phyloP scores from a whole-genome alignment of 441 rosid genomes.

The Pelargonium myrrhifolium region DNA sequence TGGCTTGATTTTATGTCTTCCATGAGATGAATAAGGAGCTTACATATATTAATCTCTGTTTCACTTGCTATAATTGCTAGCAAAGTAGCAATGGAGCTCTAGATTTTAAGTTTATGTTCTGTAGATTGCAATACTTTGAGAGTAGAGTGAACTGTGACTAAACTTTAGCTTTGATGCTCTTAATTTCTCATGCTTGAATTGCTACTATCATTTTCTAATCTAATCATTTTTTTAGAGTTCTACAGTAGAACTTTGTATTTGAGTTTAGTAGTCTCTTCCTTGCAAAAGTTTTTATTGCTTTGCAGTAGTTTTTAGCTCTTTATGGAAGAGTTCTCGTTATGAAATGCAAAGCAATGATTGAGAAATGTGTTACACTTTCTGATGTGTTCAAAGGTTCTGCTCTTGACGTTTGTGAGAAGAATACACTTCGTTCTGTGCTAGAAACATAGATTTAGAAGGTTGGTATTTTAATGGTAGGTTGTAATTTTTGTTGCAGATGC shows the following conservation, averaged over 20 bases:
- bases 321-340: too few species aligned
- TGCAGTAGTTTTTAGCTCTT: too few species aligned
- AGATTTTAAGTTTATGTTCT: not conserved
- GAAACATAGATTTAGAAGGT: not conserved
- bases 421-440: too few species aligned
- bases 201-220: too few species aligned
- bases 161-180: not conserved
- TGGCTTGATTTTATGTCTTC: too few species aligned
- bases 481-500: conserved; percentile 49
- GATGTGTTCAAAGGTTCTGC: not conserved
- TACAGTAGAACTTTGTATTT: too few species aligned
- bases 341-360: not conserved
- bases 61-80: not conserved
- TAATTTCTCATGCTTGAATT: not conserved
- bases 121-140: too few species aligned
- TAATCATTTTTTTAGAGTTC: too few species aligned
- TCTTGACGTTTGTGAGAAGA: not conserved
- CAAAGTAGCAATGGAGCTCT: not conserved
- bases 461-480: not conserved
- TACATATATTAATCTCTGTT: not conserved
- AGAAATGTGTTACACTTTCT: not conserved
- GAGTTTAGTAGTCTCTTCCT: too few species aligned
- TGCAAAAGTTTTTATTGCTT: too few species aligned
- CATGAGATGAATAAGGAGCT: not conserved
- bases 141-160: not conserved